Conservation (phyloP, 495 filamentous ascomycete species). For the Endocarpon pusillum region DNA sequence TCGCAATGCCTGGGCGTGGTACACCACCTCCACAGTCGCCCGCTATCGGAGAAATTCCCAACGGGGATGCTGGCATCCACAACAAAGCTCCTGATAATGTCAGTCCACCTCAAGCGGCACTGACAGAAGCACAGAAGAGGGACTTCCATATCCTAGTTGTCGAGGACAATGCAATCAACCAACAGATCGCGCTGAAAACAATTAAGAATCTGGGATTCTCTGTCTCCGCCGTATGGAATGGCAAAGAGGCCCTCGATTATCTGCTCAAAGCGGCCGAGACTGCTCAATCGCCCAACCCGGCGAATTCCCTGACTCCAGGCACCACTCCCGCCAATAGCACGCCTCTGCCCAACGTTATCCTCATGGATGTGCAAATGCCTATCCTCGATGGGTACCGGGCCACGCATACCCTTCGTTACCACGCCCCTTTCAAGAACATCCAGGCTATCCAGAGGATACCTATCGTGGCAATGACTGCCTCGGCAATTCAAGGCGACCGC, state of each 20-base stretch:
- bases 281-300: conserved; percentile 6
- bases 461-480: conserved; percentile 70
- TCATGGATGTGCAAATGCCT: conserved; percentile 83
- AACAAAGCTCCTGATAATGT: not conserved
- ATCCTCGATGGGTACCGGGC: conserved; percentile 65
- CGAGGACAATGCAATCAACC: conserved; percentile 68
- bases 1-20: no score
- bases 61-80: no score
- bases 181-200: conserved; percentile 59
- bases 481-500: conserved; percentile 61
- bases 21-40: conserved; percentile 14
- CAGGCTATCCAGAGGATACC: conserved; percentile 36
- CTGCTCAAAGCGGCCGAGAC: conserved; percentile 25
- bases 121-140: conserved; percentile 24
- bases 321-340: conserved; percentile 18
- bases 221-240: conserved; percentile 55
- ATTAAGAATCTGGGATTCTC: conserved; percentile 61
- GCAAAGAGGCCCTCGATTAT: conserved; percentile 59
- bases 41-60: not conserved
- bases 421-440: conserved; percentile 34
- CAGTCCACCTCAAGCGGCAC: conserved; percentile 3
- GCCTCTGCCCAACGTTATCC: conserved; percentile 48
- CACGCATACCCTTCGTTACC: conserved; percentile 50
- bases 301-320: not conserved
- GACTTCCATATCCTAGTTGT: conserved; percentile 51